A percentile compares a stretch with the other conserved stretches of the same genome.
Evolutionary conservation across 805 yeast species (phyloP).

Genomic region (Wickerhamiella sergipiensis): DNA sequence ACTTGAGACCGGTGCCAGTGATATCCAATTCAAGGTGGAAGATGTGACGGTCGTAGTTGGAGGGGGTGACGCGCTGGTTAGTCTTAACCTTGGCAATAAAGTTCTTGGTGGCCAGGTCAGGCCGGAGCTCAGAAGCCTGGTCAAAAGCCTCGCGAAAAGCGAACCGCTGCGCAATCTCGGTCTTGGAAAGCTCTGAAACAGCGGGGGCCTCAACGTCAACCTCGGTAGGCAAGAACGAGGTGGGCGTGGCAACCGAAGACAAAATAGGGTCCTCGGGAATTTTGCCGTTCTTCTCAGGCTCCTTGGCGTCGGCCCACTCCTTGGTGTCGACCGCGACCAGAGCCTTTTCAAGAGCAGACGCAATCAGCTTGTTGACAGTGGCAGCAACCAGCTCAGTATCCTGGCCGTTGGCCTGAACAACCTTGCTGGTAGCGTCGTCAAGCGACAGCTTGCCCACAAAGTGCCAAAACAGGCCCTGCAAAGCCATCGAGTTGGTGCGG

Average conservation of each 20-base stretch:
- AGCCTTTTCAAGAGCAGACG: slow-evolving; percentile 19
- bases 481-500: slow-evolving; percentile 57
- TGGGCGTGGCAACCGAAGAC: neutral
- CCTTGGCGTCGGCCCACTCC: slow-evolving; percentile 25
- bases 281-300: neutral
- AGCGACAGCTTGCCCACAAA: slow-evolving; percentile 44
- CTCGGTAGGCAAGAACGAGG: neutral
- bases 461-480: slow-evolving; percentile 73
- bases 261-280: slow-evolving; percentile 2
- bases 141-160: slow-evolving; percentile 72
- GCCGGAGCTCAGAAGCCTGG: slow-evolving; percentile 51
- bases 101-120: slow-evolving; percentile 76
- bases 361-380: slow-evolving; percentile 28
- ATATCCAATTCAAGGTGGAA: slow-evolving; percentile 93
- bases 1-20: slow-evolving; percentile 78
- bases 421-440: slow-evolving; percentile 58
- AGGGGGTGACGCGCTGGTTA: slow-evolving; percentile 83
- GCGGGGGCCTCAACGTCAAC: slow-evolving; percentile 24
- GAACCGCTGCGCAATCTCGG: slow-evolving; percentile 52
- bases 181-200: slow-evolving; percentile 30
- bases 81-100: slow-evolving; percentile 81
- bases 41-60: slow-evolving; percentile 80
- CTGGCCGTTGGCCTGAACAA: slow-evolving; percentile 68
- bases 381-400: slow-evolving; percentile 67
- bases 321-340: slow-evolving; percentile 27